phyloP scores from a whole-genome alignment of 2,329 filamentous ascomycete genomes.

The Biscogniauxia sp. region DNA sequence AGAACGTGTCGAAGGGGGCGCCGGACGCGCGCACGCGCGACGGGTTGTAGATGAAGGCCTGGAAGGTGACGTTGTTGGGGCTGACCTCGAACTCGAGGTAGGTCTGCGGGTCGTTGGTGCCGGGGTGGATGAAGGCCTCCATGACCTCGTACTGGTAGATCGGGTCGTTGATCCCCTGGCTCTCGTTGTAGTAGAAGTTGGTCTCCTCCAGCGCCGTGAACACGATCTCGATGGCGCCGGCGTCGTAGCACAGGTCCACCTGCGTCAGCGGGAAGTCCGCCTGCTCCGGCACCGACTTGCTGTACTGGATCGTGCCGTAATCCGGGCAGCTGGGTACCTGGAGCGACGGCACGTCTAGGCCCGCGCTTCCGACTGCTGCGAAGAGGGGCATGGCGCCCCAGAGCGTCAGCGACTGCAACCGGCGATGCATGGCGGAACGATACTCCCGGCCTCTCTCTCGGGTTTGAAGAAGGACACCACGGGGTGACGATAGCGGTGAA shows the following conservation, averaged over 20 bases:
- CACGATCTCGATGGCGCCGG: slow-evolving; percentile 37
- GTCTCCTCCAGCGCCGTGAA: slow-evolving; percentile 47
- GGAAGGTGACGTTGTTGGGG: slow-evolving; percentile 51
- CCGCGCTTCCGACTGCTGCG: slow-evolving; percentile 14
- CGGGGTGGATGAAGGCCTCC: slow-evolving; percentile 48
- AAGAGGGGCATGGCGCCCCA: slow-evolving; percentile 12
- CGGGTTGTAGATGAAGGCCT: slow-evolving; percentile 51
- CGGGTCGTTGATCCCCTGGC: slow-evolving; percentile 43
- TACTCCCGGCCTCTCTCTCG: background rate
- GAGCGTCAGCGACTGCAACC: slow-evolving; percentile 17
- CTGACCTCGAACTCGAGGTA: slow-evolving; percentile 52
- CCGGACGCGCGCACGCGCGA: slow-evolving; percentile 41
- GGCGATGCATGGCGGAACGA: slow-evolving; percentile 9
- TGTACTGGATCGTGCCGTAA: slow-evolving; percentile 37
- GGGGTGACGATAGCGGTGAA: background rate
- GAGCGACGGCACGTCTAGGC: slow-evolving; percentile 25
- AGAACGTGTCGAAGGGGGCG: slow-evolving; percentile 44
- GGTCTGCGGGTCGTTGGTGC: slow-evolving; percentile 44
- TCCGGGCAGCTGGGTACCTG: slow-evolving; percentile 40
- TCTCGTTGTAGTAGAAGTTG: slow-evolving; percentile 45
- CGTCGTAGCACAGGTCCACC: slow-evolving; percentile 47
- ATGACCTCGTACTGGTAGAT: slow-evolving; percentile 51
- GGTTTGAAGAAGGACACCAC: background rate
- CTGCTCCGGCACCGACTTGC: slow-evolving; percentile 41
- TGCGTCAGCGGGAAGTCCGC: slow-evolving; percentile 42